Evolutionary conservation across 352 stramenopile genomes (phyloP).

Genomic region (Pythium scleroteichum): DNA sequence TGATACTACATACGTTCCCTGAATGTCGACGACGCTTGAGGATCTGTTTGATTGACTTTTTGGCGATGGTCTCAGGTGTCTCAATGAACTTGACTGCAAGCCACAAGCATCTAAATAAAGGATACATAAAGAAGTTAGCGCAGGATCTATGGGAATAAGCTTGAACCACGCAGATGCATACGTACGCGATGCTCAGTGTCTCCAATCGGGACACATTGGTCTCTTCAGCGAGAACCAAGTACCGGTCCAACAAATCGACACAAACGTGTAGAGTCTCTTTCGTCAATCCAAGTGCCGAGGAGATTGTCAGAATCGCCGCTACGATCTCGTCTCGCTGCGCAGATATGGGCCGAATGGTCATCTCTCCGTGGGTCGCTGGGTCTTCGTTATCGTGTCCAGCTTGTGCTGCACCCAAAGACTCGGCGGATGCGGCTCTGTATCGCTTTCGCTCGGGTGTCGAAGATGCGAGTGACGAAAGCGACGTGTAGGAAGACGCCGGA

Average conservation of each 20-base stretch:
- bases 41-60: constrained; percentile 65
- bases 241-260: constrained; percentile 58
- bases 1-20: constrained; percentile 48
- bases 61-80: constrained; percentile 52
- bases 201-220: constrained; percentile 35
- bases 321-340: constrained; percentile 67
- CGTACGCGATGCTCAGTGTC: constrained; percentile 63
- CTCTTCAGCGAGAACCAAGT: constrained; percentile 31
- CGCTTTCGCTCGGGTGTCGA: not conserved
- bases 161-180: not conserved
- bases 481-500: constrained; percentile 9
- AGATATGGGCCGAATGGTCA: constrained; percentile 2
- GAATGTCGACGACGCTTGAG: constrained; percentile 55
- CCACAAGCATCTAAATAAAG: constrained; percentile 51
- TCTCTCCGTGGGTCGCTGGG: not conserved
- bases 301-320: constrained; percentile 62
- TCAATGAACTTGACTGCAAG: constrained; percentile 76
- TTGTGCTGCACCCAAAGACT: not conserved
- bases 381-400: not conserved
- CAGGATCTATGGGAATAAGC: not conserved
- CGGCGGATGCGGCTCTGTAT: too few species aligned
- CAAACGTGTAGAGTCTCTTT: constrained; percentile 65
- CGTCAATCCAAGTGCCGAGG: constrained; percentile 53
- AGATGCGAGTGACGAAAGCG: not conserved
- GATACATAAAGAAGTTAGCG: not conserved